A percentile compares a stretch with the other conserved stretches of the same genome.
Evolutionary conservation across 2,329 filamentous ascomycete species (phyloP).

Genomic region (Hymenotorrendiella dingleyae): DNA sequence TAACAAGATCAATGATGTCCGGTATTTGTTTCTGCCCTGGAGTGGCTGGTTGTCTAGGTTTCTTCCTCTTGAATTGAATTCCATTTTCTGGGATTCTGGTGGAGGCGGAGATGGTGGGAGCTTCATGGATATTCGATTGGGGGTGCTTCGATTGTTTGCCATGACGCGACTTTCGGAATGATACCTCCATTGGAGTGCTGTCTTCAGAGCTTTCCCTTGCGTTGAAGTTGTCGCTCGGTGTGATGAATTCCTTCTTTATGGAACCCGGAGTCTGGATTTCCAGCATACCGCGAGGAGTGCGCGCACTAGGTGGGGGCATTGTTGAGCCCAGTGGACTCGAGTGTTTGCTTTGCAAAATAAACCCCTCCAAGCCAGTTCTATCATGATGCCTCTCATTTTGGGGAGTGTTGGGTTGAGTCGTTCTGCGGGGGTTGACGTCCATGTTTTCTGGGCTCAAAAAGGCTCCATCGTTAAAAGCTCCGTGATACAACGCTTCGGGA

Average conservation of each 20-base stretch:
- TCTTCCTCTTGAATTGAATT: background rate
- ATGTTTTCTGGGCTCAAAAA: background rate
- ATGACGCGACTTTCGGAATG: no score
- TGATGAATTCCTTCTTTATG: background rate
- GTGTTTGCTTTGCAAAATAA: background rate
- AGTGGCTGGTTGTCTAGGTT: background rate
- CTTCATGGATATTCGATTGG: background rate
- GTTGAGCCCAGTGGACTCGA: background rate
- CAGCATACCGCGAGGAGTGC: background rate
- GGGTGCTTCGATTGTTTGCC: background rate
- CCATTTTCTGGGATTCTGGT: background rate
- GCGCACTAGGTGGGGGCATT: no score
- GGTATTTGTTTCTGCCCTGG: background rate
- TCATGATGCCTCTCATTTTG: background rate
- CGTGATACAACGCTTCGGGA: background rate
- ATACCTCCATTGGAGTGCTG: background rate
- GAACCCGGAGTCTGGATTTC: background rate
- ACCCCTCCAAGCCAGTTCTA: background rate
- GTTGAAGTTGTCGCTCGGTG: background rate
- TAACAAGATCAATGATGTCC: slow-evolving; percentile 3
- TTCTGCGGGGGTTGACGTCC: background rate
- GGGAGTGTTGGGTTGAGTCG: no score
- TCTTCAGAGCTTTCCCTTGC: background rate
- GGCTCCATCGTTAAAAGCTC: background rate
- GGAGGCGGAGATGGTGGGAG: no score